Percentiles rank a stretch among this genome's conserved stretches.
Conservation (phyloP, 352 stramenopile genomes). For the Thalassiosira livingstoniorum region DNA sequence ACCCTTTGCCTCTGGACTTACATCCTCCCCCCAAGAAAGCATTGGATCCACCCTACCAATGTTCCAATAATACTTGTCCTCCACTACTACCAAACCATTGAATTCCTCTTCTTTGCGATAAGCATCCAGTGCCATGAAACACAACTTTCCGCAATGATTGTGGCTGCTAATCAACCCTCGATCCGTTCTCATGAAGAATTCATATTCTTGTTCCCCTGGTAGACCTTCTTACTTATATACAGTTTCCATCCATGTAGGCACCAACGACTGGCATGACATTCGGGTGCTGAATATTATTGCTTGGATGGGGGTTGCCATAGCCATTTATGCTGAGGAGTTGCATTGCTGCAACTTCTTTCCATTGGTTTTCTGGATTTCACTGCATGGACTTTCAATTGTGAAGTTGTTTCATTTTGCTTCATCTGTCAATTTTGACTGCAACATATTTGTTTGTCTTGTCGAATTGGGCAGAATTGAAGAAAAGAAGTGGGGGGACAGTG, state of each 20-base stretch:
- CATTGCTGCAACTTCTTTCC: conserved; percentile 64
- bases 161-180: conserved; percentile 49
- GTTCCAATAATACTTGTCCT: conserved; percentile 40
- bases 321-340: conserved; percentile 43
- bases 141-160: conserved; percentile 41
- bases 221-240: conserved; percentile 65
- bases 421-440: conserved; percentile 39
- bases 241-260: conserved; percentile 55
- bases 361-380: conserved; percentile 61
- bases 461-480: no score
- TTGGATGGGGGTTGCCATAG: no score
- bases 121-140: conserved; percentile 55
- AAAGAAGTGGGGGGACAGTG: no score
- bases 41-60: conserved; percentile 7
- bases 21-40: conserved; percentile 31
- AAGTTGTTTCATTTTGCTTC: conserved; percentile 18
- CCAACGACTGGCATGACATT: conserved; percentile 34
- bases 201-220: conserved; percentile 52
- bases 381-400: conserved; percentile 15
- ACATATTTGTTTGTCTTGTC: conserved; percentile 27
- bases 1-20: conserved; percentile 25
- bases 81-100: conserved; percentile 37
- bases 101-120: conserved; percentile 40
- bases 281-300: no score
- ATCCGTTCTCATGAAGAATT: conserved; percentile 66